These are phyloP conservation scores for Raddia distichophylla DNA, from an alignment of 176 grass and related monocot genomes.

Conservation along the genomic window DNA sequence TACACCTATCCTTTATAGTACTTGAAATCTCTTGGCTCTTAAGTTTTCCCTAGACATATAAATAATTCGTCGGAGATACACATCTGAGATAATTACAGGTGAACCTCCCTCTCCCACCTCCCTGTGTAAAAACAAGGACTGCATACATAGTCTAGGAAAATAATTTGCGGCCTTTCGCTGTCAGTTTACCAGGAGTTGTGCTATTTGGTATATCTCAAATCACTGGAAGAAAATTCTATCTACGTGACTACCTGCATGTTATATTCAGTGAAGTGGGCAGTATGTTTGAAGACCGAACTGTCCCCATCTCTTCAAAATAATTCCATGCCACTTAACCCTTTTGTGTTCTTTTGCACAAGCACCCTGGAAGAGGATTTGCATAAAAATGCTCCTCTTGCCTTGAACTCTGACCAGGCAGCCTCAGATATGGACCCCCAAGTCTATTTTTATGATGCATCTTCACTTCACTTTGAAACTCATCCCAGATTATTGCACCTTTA, in stretches of 20 bases:
- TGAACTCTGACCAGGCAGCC: conserved; percentile 52
- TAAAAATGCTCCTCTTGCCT: conserved; percentile 94
- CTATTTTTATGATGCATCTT: conserved; percentile 68
- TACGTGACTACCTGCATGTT: conserved; percentile 16
- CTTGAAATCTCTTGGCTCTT: conserved; percentile 8
- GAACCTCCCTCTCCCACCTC: neutral
- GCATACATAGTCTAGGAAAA: conserved; percentile 38
- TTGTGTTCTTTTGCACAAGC: conserved; percentile 75
- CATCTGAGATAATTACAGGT: conserved; percentile 23
- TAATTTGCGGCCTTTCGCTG: conserved; percentile 29
- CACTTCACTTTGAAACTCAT: conserved; percentile 60
- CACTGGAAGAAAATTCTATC: neutral
- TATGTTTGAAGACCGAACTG: conserved; percentile 41
- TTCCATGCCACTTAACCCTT: conserved; percentile 38
- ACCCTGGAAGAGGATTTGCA: conserved; percentile 93
- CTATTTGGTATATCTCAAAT: conserved; percentile 20
- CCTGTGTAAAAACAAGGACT: conserved; percentile 15
- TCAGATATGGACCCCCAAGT: conserved; percentile 84
- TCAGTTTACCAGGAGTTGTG: conserved; percentile 26
- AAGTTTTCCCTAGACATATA: conserved; percentile 10
- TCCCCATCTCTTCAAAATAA: conserved; percentile 33
- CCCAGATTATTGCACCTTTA: conserved; percentile 64
- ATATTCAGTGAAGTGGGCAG: conserved; percentile 7
- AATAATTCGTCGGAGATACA: conserved; percentile 23
- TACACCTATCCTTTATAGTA: conserved; percentile 7